Evolutionary conservation across 176 grass and related monocot species (phyloP), one percentile per base, ranked within the genome.

Genomic region (Musa acuminata): DNA sequence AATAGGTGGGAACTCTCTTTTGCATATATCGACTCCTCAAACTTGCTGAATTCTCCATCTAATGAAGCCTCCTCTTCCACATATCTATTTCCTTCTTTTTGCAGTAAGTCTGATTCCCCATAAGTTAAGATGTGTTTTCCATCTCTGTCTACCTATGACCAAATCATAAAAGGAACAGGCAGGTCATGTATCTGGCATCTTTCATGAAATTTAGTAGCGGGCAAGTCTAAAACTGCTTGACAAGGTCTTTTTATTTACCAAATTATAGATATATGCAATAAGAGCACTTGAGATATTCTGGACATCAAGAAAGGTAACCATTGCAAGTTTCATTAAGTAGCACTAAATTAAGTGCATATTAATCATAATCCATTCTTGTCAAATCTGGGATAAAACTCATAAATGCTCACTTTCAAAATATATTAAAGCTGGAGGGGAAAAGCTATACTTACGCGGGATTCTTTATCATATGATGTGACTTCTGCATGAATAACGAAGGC

Each of bases 21-120:
- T 72, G 78, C 75, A 72, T 91, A 81, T 82, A 92, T 83, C 72
- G 79, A 68, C 77, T 79, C 48, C 52, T 79, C 65, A 22, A 79
- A 24, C 57, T 76, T 76, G 13, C 62, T 79, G 65, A 79, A 79
- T 82, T 84, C 87, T 48, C 84, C 87, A 63, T 90, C 94, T 19
- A 84, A 90, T 82, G 88, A 81, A 81, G 82, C 70, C 55, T 85
- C 94, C 50, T 93, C 90, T 66, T 97, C 85, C 24, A 88, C 90
- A 69, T 85, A 77, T 51, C 80, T 88, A 58, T 82, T 75, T 81
- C 62, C 72, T 82, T 77, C 82, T 80, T 88, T 88, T 25, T 35
- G 43, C 63, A 78, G 57, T 35, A 77, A 27, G 62, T 84, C 80
- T 74, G 86, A 84, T 62, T 84, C 72, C 13, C 80, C 75, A 27